Conservation (phyloP, 208 protist species). For the Strigomonas galati region DNA sequence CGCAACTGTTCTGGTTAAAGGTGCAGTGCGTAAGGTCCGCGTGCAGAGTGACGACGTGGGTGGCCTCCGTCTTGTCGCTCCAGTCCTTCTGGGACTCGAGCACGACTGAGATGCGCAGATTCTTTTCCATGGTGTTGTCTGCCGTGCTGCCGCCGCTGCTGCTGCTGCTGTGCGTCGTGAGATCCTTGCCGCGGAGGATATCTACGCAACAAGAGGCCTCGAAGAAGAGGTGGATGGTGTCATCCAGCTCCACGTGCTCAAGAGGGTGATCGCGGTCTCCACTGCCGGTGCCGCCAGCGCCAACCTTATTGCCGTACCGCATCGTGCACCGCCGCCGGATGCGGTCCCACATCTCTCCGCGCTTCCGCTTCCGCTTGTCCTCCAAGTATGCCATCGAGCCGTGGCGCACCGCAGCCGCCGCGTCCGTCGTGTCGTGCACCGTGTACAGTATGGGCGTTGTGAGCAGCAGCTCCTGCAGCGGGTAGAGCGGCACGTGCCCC, state of each 20-base stretch:
- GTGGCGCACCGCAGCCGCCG: not conserved
- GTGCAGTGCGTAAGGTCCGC: slow-evolving; percentile 12
- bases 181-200: slow-evolving; percentile 17
- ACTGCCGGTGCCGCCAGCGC: too few relatives aligned
- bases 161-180: not conserved
- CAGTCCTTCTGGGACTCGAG: slow-evolving; percentile 78
- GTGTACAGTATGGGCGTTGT: not conserved
- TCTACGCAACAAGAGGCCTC: slow-evolving; percentile 26
- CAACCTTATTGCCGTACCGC: not conserved
- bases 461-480: slow-evolving; percentile 14
- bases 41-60: slow-evolving; percentile 50
- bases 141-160: not conserved
- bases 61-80: slow-evolving; percentile 41
- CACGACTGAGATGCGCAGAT: slow-evolving; percentile 26
- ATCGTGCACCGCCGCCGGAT: not conserved
- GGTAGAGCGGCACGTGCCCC: slow-evolving; percentile 22
- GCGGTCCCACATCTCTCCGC: not conserved
- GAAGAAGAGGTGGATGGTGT: slow-evolving; percentile 32
- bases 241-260: slow-evolving; percentile 25
- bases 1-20: slow-evolving; percentile 30
- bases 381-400: not conserved
- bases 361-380: not conserved
- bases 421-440: not conserved
- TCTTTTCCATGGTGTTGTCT: not conserved
- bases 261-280: not conserved